These are phyloP conservation scores for Gamsiella multidivaricata DNA, from an alignment of 192 early-diverging fungal species.

Conservation along the genomic window DNA sequence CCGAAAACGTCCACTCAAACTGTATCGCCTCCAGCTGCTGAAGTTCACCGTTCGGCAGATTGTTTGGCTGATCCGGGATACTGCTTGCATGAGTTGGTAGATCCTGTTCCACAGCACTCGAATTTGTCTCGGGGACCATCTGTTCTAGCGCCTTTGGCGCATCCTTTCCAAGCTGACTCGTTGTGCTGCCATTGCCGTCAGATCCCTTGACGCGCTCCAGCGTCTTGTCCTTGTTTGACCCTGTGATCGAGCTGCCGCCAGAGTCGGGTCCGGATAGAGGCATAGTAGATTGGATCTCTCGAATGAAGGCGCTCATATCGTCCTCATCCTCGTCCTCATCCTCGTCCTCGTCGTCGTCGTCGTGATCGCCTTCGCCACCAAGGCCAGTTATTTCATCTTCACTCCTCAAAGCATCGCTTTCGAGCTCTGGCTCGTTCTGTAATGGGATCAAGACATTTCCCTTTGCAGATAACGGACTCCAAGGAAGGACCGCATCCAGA, in stretches of 20 bases:
- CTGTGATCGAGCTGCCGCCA: neutral
- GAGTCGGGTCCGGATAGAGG: conserved; percentile 14
- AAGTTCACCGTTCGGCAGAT: conserved; percentile 3
- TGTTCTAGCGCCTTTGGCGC: too few relatives aligned
- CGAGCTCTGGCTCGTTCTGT: neutral
- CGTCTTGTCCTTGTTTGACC: neutral
- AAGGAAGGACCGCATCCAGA: neutral
- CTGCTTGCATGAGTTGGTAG: too few relatives aligned
- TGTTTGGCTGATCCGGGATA: too few relatives aligned
- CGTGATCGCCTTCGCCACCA: neutral
- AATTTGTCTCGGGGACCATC: too few relatives aligned
- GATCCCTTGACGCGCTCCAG: conserved; percentile 5
- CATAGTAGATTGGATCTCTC: conserved; percentile 42
- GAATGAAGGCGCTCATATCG: conserved; percentile 16
- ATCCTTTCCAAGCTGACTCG: conserved; percentile 1
- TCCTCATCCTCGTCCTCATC: conserved; percentile 13
- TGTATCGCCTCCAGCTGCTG: conserved; percentile 32
- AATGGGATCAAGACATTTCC: neutral
- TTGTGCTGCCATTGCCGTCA: conserved; percentile 34
- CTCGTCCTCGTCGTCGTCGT: conserved; percentile 11
- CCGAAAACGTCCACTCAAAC: conserved; percentile 50
- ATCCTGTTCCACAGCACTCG: too few relatives aligned
- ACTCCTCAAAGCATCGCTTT: neutral
- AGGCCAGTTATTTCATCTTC: neutral
- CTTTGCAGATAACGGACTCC: neutral